Percentiles rank a stretch among this genome's conserved stretches.
These are phyloP conservation scores for Penicillium pancosmium DNA, from an alignment of 495 filamentous ascomycete genomes.

Conservation along the genomic window DNA sequence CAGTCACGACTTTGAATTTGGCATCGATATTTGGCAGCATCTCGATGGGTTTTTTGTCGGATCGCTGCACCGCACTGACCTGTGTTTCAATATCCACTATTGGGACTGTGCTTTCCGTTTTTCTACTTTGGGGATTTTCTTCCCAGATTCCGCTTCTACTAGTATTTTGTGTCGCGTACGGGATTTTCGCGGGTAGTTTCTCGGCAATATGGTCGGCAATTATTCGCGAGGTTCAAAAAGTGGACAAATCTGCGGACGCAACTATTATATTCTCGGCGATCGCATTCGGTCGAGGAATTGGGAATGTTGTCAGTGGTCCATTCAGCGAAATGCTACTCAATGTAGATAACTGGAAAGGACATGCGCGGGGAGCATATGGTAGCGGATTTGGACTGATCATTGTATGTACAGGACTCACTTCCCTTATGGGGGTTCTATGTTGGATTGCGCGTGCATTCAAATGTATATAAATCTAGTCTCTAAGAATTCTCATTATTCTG, in stretches of 20 bases:
- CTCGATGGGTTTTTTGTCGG: slow-evolving; percentile 56
- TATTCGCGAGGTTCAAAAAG: slow-evolving; percentile 50
- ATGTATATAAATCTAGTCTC: slow-evolving; percentile 7
- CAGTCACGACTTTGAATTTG: slow-evolving; percentile 54
- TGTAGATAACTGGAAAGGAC: slow-evolving; percentile 23
- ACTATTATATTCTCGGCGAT: slow-evolving; percentile 59
- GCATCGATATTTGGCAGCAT: slow-evolving; percentile 60
- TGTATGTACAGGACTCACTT: slow-evolving; percentile 20
- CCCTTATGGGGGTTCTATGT: slow-evolving; percentile 14
- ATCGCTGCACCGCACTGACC: slow-evolving; percentile 56
- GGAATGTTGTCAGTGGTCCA: slow-evolving; percentile 58
- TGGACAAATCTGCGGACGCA: slow-evolving; percentile 40
- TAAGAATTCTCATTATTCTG: too few species aligned
- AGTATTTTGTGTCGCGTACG: slow-evolving; percentile 62
- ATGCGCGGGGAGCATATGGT: slow-evolving; percentile 38
- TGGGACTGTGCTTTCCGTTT: slow-evolving; percentile 55
- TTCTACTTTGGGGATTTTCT: slow-evolving; percentile 67
- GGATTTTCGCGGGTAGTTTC: slow-evolving; percentile 64
- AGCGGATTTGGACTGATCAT: slow-evolving; percentile 45
- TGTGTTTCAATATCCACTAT: slow-evolving; percentile 57
- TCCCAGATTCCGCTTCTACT: slow-evolving; percentile 52
- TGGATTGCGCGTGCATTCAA: slow-evolving; percentile 13
- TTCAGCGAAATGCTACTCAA: slow-evolving; percentile 58
- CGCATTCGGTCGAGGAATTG: slow-evolving; percentile 61
- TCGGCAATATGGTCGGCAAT: slow-evolving; percentile 61